Evolutionary conservation across 768 basidiomycete genomes (phyloP), one percentile per base, ranked within the genome.

Genomic region (Boletus pseudo-olivaceus): DNA sequence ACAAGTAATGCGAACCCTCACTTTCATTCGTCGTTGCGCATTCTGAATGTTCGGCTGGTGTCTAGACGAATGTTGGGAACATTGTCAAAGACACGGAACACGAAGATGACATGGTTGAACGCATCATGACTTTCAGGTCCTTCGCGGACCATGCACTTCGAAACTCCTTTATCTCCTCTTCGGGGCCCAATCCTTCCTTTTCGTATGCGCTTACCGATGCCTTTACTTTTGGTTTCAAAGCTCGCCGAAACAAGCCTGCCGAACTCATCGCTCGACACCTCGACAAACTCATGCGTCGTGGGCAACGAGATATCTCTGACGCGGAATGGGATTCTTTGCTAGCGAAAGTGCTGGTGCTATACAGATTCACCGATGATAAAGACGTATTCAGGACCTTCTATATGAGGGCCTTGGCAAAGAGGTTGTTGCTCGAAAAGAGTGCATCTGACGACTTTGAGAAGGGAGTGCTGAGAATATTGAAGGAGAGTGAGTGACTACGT

Each of bases 351-450:
- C 74, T 97, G 26, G 80, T 73, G 7, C 71, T 98, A 51, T 96
- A 94, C 70, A 76, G 90, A 49, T 95, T 83, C 67, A 94, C 91
- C 5, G 87, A 92, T 48, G 93, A 95, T 66, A 93, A 93, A 67
- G 93, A 97, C 65, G 91, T 96, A 32, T 98, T 97, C 70, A 82
- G 93, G 62, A 86, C 87, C 27, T 97, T 94, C 72, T 98, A 96
- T 69, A 88, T 88, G 71, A 85, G 91, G 11, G 83, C 86, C 35
- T 72, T 97, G 34, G 89, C 93, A n/a, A 94, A 90, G 75, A 80
- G 94, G 51, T 64, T 98, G 54, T 73, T 98, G 37, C 75, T 95
- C n/a, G 85, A 83, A 56, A 84, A 83, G 67, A 90, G 87, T 49
- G 94, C 94, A 0, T 89, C 86, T 1, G 84, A 90, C 55, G 94